Evolutionary conservation across 257 asterid species (phyloP).

Genomic region (Capsicum baccatum): DNA sequence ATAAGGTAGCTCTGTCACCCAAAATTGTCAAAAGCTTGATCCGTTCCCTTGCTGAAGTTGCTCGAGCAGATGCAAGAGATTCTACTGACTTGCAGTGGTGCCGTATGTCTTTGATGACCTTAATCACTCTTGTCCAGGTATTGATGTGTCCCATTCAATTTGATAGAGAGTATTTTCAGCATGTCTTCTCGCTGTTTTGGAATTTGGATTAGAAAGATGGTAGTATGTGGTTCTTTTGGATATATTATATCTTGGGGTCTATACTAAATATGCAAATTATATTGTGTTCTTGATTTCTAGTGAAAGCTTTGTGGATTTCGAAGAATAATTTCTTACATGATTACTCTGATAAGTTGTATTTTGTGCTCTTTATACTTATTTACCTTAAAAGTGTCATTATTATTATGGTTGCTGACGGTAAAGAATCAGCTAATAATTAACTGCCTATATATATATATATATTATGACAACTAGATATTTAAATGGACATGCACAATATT

Average conservation of each 20-base stretch:
- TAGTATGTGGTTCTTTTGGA: constrained; percentile 30
- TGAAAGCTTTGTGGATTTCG: constrained; percentile 11
- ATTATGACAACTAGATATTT: background rate
- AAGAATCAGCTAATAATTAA: background rate
- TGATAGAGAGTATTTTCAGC: constrained; percentile 13
- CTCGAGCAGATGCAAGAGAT: constrained; percentile 61
- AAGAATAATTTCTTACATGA: constrained; percentile 2
- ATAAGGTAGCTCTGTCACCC: constrained; percentile 68
- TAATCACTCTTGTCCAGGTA: constrained; percentile 90
- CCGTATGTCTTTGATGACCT: constrained; percentile 77
- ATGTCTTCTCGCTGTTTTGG: constrained; percentile 22
- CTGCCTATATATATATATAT: background rate
- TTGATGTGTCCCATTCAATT: constrained; percentile 22
- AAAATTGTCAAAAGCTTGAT: constrained; percentile 65
- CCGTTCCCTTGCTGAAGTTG: constrained; percentile 65
- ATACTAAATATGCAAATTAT: background rate
- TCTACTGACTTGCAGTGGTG: constrained; percentile 67
- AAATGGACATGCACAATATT: background rate
- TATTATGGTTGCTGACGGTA: background rate
- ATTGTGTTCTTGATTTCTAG: background rate
- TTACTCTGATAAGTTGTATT: background rate
- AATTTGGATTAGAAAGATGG: constrained; percentile 10
- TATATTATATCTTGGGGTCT: constrained; percentile 23
- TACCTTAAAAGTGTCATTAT: background rate
- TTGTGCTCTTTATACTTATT: background rate